Evolutionary conservation across 2,329 filamentous ascomycete genomes (phyloP).

Genomic region (Penicillium sp.): DNA sequence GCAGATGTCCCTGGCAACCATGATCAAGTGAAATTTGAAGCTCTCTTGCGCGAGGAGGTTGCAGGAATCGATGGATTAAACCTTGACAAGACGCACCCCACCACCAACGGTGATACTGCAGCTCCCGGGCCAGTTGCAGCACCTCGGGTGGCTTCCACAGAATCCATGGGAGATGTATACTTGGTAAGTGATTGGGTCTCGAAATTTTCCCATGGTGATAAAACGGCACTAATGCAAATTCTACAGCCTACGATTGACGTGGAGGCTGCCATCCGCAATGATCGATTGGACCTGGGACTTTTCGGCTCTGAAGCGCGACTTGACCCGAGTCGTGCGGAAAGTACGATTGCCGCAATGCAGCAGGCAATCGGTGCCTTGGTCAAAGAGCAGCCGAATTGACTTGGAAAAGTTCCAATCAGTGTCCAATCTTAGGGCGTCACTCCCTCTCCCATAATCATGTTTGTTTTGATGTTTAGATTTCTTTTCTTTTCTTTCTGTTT

Average conservation of each 20-base stretch:
- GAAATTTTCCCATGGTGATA: conserved; percentile 1
- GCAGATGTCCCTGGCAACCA: conserved; percentile 2
- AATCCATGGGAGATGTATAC: conserved; percentile 11
- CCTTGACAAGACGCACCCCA: neutral
- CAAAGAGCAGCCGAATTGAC: neutral
- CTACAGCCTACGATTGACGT: conserved; percentile 24
- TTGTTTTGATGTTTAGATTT: conserved; percentile 2
- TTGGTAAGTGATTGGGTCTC: conserved; percentile 14
- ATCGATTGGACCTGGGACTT: conserved; percentile 19
- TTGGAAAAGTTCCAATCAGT: too few species aligned
- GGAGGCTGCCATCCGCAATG: conserved; percentile 21
- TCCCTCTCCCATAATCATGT: conserved; percentile 1
- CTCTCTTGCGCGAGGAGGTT: conserved; percentile 11
- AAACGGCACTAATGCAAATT: conserved; percentile 13
- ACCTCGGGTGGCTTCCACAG: conserved; percentile 6
- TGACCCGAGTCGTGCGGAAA: conserved; percentile 9
- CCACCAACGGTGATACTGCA: conserved; percentile 13
- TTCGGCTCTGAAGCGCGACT: conserved; percentile 17
- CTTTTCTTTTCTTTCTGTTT: conserved; percentile 1
- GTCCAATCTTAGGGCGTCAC: too few species aligned
- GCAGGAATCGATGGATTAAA: conserved; percentile 4
- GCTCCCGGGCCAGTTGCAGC: conserved; percentile 6
- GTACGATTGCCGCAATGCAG: conserved; percentile 13
- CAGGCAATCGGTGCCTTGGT: conserved; percentile 14
- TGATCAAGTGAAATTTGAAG: conserved; percentile 5